Conservation (phyloP, 441 rosid genomes). For the Capsella rubella region DNA sequence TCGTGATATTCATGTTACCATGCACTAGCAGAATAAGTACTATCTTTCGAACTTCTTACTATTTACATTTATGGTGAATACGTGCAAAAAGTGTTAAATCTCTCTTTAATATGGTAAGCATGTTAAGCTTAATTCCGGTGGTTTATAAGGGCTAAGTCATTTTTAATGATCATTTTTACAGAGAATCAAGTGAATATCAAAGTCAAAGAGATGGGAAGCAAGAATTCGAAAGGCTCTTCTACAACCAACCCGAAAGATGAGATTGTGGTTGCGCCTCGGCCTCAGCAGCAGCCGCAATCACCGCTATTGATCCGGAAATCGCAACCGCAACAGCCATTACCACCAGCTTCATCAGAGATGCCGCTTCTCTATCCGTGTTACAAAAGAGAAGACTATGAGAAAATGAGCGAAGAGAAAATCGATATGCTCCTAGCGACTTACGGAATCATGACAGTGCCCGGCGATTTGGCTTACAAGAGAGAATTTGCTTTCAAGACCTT, state of each 20-base stretch:
- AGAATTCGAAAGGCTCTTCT: background rate
- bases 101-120: constrained; percentile 5
- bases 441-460: background rate
- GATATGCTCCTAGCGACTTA: background rate
- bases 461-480: constrained; percentile 5
- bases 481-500: background rate
- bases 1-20: background rate
- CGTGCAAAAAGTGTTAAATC: background rate
- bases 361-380: background rate
- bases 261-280: background rate
- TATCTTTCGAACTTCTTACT: background rate
- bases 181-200: background rate
- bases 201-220: constrained; percentile 5
- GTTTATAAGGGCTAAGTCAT: background rate
- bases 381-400: background rate
- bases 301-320: background rate
- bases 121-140: background rate
- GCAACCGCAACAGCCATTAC: constrained; percentile 3
- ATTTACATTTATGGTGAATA: background rate
- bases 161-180: background rate
- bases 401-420: constrained; percentile 7
- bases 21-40: background rate
- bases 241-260: background rate
- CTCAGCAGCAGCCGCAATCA: background rate
- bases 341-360: constrained; percentile 2